Base-by-base conservation (phyloP, 768 basidiomycete species). In the Hygrocybe punicea region DNA sequence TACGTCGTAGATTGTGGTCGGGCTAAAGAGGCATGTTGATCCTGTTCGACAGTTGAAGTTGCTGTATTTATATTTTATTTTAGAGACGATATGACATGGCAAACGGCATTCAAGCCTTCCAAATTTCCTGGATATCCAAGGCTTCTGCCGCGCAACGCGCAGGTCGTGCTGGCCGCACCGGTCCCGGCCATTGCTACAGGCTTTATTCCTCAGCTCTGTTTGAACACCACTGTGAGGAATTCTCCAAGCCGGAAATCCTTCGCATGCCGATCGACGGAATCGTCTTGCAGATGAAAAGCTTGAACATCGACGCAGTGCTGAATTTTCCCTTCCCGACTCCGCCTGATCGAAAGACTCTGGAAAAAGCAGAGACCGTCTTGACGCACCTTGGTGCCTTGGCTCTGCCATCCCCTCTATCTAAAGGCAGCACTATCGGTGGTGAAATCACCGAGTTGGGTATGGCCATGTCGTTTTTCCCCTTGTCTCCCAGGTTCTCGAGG, bases 241-340 rank as follows among this genome's bases (percentile, higher is more conserved):
- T 96, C 71, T 81, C 91, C 0, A 76, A 84, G 57, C 97, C 97
- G 2, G 97, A 99, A 70, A 95, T 98, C 55, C 80, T 93, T 44
- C 88, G 95, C 21, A 93, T 91, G 76, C 95, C 97, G 0, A 96
- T 98, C 62, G 97, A 98, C 64, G 95, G 94, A 2, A 87, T 98
- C 21, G 91, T 98, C 8, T 78, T 98, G 33, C 95, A 98, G 71
- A 98, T 99, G 96, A 99, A 99, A 78, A 87, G 85, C 70, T 98
- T 99, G 94, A 92, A 96, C 67, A 96, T 99, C 57, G 94, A 98
- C 65, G 81, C 92, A 1, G 93, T 98, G 37, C 79, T 92, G 63
- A 98, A 98, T 74, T 99, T 99, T 71, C 97, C 97, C 14, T 98
- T 98, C 73, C 97, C 97, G 1, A 98, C 97, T 0, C 89, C 96